Evolutionary conservation across 23 red algal species (phyloP).

Genomic region (Gracilaria gracilis): DNA sequence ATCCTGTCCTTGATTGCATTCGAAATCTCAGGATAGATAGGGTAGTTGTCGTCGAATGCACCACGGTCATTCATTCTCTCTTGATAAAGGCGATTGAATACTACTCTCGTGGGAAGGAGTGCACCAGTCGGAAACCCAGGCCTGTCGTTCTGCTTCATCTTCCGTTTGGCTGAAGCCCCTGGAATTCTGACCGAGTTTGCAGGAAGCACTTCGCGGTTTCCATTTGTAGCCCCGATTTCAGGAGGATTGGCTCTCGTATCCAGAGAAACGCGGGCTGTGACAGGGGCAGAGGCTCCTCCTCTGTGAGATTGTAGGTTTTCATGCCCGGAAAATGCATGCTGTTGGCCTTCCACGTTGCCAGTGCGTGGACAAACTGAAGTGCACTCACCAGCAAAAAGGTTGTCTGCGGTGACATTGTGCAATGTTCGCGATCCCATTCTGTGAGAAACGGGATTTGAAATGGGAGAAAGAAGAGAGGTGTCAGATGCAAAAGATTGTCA

Average conservation of each 20-base stretch:
- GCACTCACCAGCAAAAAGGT: too few species aligned
- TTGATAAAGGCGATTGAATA: too few species aligned
- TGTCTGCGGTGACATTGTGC: neutral
- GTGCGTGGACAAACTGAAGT: neutral
- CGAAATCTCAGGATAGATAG: neutral
- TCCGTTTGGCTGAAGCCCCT: neutral
- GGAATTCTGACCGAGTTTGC: constrained; percentile 4
- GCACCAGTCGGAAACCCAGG: neutral
- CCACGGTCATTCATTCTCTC: too few species aligned
- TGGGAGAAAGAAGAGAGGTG: too few species aligned
- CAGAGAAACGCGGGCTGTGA: too few species aligned
- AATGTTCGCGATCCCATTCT: neutral
- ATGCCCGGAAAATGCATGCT: neutral
- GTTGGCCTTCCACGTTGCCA: neutral
- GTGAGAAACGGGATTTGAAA: too few species aligned
- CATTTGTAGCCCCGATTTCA: neutral
- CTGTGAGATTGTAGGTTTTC: neutral
- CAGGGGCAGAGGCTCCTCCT: neutral
- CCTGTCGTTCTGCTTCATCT: neutral
- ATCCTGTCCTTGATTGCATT: neutral
- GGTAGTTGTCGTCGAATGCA: neutral
- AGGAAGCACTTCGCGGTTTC: neutral
- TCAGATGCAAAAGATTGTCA: too few species aligned
- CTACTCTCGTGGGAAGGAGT: neutral
- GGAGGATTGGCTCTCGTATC: neutral